Evolutionary conservation across 176 grass and related monocot genomes (phyloP).

Genomic region (Triticum timopheevii): DNA sequence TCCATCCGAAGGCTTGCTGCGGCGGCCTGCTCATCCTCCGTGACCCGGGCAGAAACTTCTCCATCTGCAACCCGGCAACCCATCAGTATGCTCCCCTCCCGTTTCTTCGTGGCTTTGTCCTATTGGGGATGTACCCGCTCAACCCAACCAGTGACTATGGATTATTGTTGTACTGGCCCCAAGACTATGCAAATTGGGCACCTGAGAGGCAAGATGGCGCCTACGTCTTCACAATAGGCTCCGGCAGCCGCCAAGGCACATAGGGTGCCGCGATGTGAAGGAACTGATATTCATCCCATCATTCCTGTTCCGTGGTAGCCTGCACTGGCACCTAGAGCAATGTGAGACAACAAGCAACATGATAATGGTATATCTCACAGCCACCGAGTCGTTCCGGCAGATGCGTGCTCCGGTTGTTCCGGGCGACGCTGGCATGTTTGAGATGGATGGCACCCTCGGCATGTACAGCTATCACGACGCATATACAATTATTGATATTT

Average conservation of each 20-base stretch:
- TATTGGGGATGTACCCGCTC: neutral
- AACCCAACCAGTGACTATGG: neutral
- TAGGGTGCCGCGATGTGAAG: neutral
- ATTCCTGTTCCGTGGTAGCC: neutral
- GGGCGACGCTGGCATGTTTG: too few relatives aligned
- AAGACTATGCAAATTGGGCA: neutral
- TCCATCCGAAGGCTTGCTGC: too few relatives aligned
- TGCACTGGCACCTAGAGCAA: neutral
- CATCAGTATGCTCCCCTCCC: neutral
- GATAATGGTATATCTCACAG: too few relatives aligned
- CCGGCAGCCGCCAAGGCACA: neutral
- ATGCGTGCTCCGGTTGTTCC: too few relatives aligned
- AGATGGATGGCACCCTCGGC: too few relatives aligned
- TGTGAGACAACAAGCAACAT: neutral
- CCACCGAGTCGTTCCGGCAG: too few relatives aligned
- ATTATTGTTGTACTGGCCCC: neutral
- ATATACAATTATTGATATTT: too few relatives aligned
- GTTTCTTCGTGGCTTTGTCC: neutral
- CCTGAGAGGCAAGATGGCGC: neutral
- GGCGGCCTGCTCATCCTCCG: too few relatives aligned
- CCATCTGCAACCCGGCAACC: neutral
- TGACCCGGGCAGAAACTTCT: neutral
- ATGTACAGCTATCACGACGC: too few relatives aligned
- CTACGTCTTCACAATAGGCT: neutral
- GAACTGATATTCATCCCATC: neutral